Evolutionary conservation across 345 rosid genomes (phyloP).

Genomic region (Laguncularia racemosa): DNA sequence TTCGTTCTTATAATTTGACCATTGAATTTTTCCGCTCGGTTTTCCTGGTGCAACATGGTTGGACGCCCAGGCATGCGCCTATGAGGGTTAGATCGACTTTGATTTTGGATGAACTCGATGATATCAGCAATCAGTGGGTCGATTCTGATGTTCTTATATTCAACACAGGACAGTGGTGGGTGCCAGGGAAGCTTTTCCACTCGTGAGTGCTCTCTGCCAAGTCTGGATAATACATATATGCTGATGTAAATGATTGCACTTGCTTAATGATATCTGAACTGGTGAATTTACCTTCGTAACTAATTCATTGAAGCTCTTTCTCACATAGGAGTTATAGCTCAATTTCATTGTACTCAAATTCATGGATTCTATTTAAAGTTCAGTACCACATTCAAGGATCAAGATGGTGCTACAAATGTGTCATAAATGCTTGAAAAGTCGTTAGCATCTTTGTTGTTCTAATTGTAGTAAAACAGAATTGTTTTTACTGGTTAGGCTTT

Average conservation of each 20-base stretch:
- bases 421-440: too few relatives aligned
- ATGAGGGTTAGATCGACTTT: slow-evolving; percentile 70
- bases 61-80: slow-evolving; percentile 58
- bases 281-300: too few relatives aligned
- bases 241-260: not conserved
- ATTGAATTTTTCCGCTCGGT: slow-evolving; percentile 86
- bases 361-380: too few relatives aligned
- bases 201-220: slow-evolving; percentile 45
- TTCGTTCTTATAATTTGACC: slow-evolving; percentile 65
- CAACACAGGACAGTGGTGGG: slow-evolving; percentile 98
- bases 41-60: slow-evolving; percentile 80
- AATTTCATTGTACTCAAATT: too few relatives aligned
- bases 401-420: too few relatives aligned
- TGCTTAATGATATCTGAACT: too few relatives aligned
- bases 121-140: slow-evolving; percentile 61
- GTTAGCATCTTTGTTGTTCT: too few relatives aligned
- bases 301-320: too few relatives aligned
- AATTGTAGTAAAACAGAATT: too few relatives aligned
- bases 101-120: slow-evolving; percentile 67
- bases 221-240: not conserved
- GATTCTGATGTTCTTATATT: slow-evolving; percentile 73
- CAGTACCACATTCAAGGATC: too few relatives aligned
- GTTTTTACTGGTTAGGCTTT: too few relatives aligned
- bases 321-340: too few relatives aligned
- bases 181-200: slow-evolving; percentile 86